Evolutionary conservation across 2,329 filamentous ascomycete genomes (phyloP).

Genomic region (Exophiala alcalophila): DNA sequence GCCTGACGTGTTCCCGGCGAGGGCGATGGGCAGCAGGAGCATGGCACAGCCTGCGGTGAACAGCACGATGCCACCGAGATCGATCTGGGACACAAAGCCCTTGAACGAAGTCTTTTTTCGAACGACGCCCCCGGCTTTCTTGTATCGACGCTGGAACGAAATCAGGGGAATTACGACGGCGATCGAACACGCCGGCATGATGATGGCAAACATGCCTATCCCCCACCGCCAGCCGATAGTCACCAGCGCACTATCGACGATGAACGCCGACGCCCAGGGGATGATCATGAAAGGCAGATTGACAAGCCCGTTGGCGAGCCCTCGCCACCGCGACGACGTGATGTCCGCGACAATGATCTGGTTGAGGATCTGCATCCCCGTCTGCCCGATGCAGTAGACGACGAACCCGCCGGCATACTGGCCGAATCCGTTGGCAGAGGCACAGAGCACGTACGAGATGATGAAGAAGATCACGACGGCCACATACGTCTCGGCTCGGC

Average conservation of each 20-base stretch:
- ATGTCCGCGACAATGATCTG: slow-evolving; percentile 44
- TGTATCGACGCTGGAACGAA: slow-evolving; percentile 38
- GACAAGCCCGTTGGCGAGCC: slow-evolving; percentile 39
- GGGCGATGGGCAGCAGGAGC: slow-evolving; percentile 48
- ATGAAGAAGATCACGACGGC: slow-evolving; percentile 37
- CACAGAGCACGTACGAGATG: slow-evolving; percentile 40
- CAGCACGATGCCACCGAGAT: slow-evolving; percentile 45
- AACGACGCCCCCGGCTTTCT: slow-evolving; percentile 32
- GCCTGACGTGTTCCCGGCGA: slow-evolving; percentile 43
- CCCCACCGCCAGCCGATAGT: slow-evolving; percentile 46
- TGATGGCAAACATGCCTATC: slow-evolving; percentile 45
- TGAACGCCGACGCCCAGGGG: slow-evolving; percentile 43
- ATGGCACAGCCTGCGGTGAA: slow-evolving; percentile 50
- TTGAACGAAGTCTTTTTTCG: slow-evolving; percentile 31
- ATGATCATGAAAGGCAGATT: slow-evolving; percentile 43
- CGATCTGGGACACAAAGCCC: slow-evolving; percentile 37
- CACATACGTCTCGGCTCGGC: slow-evolving; percentile 37
- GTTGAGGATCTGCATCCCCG: slow-evolving; percentile 45
- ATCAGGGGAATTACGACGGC: slow-evolving; percentile 40
- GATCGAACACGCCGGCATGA: slow-evolving; percentile 40
- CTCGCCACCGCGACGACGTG: slow-evolving; percentile 42
- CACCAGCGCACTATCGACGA: slow-evolving; percentile 41
- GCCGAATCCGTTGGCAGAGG: slow-evolving; percentile 37
- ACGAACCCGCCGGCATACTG: slow-evolving; percentile 40
- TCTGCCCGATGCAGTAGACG: slow-evolving; percentile 39